Evolutionary conservation across 495 filamentous ascomycete species (phyloP), one percentile per base, ranked within the genome.

Genomic region (Elasticomyces elasticus): DNA sequence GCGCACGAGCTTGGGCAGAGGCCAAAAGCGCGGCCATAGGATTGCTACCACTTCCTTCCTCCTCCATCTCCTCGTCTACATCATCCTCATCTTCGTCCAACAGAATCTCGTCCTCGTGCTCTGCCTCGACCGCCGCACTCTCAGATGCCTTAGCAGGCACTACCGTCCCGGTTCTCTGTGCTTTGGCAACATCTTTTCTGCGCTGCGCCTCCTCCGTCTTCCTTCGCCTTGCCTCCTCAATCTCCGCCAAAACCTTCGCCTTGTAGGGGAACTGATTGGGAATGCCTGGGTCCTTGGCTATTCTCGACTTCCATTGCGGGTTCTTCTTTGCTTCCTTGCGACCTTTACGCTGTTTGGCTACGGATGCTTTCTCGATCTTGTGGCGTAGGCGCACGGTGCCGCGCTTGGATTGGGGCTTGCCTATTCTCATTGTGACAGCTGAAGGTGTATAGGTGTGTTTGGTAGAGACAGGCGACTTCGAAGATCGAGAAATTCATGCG

Each of bases 261-360:
- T 98, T 98, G 78, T 90, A 95, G 12, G 92, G 92, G 72, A 95
- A 98, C 24, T 95, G 77, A 65, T 95, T 98, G 46, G 92, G 92
- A 49, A 98, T 96, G 53, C 91, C 91, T 33, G 89, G 89, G 67
- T 95, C 91, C 71, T 97, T 97, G 80, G 94, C 96, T 54, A 94
- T 67, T 67, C 86, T 84, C 59, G 86, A 91, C 55, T 82, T 79
- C 84, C 91, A 95, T 84, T 95, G 79, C 19, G 94, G 94, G 69
- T 96, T 94, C 81, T 89, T 86, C 73, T 95, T 97, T 23, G 85
- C 89, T 43, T 79, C 71, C 75, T 95, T 96, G 62, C 79, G 85
- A 44, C 79, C 72, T 73, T 98, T 98, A 62, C 84, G 79, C 69
- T 94, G 85, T 74, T 98, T 98, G 40, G 86, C 81, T 60, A 84